Base-by-base conservation (phyloP, 1,139 yeast genomes). In the Blastobotrys elegans region DNA sequence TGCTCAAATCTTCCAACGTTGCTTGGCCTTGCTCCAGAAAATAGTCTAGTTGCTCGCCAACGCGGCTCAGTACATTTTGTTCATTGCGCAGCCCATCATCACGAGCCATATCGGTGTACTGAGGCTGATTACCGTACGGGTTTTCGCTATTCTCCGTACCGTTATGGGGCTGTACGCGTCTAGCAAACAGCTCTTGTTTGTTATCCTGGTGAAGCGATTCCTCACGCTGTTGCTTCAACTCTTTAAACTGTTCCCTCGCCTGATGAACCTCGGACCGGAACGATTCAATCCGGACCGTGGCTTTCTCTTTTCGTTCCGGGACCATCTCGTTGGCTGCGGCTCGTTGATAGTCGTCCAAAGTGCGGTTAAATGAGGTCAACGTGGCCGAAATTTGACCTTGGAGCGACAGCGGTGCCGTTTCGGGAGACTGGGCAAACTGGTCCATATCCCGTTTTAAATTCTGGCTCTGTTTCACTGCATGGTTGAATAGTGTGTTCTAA, bases 301-400 rank as follows among this genome's bases (percentile, higher is more conserved):
- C 90, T 63, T 85, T 87, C 43, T 75, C 70, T 55, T 76, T 76
- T 53, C 77, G 74, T 30, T 76, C 80, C 37, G 74, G 76, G 47
- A 76, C 77, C 14, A 74, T 63, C 59, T 81, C 87, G 55, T 82
- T 84, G 44, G 74, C 72, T 20, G 81, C 75, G 52, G 87, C 74
- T 39, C 77, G 81, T 36, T 77, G 76, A 62, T 86, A 89, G 59
- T 89, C 96, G 48, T 79, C 81, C 33, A 90, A 73, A 4, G 96
- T 87, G 58, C 89, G 80, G 42, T 75, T 72, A 55, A 90, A 76
- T 21, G 90, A 79, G 4, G 89, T 80, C 51, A 89, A 66, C 1
- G 96, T 80, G 0, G 96, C 90, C 16, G 94, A 79, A 33, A 90
- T 84, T 41, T 90, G 84, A n/a, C 87, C 82, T 62, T 84, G 90